Evolutionary conservation across 495 filamentous ascomycete genomes (phyloP).

Genomic region (Articulospora tetracladia): DNA sequence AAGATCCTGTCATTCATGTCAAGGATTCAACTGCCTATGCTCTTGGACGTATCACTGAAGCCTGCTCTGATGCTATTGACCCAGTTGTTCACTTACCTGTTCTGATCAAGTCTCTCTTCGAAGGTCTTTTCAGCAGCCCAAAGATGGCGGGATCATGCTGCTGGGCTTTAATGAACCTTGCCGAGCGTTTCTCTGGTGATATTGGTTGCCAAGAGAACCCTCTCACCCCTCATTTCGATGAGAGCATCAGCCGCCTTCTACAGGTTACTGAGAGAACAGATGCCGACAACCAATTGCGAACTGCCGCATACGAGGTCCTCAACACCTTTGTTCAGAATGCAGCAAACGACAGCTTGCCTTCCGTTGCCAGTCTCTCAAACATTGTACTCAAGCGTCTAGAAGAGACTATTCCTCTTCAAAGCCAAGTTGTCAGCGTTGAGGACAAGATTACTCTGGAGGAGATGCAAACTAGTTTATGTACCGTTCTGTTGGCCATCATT

Average conservation of each 20-base stretch:
- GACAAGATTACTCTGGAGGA: conserved; percentile 92
- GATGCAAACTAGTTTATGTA: conserved; percentile 93
- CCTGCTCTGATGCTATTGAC: conserved; percentile 84
- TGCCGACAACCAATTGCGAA: conserved; percentile 89
- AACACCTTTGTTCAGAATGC: conserved; percentile 89
- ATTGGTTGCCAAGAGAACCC: conserved; percentile 71
- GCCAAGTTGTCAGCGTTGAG: conserved; percentile 93
- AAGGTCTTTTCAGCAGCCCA: conserved; percentile 81
- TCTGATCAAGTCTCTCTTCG: conserved; percentile 84
- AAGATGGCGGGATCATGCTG: conserved; percentile 99
- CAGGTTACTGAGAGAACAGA: conserved; percentile 78
- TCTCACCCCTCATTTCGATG: conserved; percentile 86
- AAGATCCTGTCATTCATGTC: conserved; percentile 81
- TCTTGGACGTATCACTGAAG: conserved; percentile 91
- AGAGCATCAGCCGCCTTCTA: conserved; percentile 82
- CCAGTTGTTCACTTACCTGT: conserved; percentile 73
- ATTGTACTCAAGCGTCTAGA: conserved; percentile 86
- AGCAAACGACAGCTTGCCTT: conserved; percentile 76
- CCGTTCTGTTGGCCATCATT: conserved; percentile 85
- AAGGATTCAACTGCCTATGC: conserved; percentile 97
- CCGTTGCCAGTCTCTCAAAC: conserved; percentile 76
- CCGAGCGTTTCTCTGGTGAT: conserved; percentile 88
- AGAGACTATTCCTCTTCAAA: conserved; percentile 85
- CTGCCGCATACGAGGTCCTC: conserved; percentile 96
- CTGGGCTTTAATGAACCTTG: conserved; percentile 98